These are phyloP conservation scores for Oryza brachyantha DNA, from an alignment of 176 grass and related monocot genomes.

Conservation along the genomic window DNA sequence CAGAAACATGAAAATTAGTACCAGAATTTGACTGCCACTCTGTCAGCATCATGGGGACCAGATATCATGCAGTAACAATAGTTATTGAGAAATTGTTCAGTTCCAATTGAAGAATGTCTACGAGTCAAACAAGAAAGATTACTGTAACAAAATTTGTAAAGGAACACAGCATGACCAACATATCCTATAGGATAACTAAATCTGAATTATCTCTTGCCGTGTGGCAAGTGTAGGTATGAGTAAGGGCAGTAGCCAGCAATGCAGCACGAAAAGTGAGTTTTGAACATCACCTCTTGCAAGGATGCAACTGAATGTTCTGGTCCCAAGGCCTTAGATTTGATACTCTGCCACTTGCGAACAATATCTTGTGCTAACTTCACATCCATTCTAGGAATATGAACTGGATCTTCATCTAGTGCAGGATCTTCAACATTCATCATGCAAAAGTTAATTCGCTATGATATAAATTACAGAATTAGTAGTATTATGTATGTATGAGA, in stretches of 20 bases:
- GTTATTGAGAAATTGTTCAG: neutral
- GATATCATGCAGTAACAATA: neutral
- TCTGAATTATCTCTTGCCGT: neutral
- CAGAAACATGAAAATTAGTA: neutral
- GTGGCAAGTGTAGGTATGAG: neutral
- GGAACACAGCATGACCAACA: neutral
- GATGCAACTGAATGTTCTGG: slow-evolving; percentile 53
- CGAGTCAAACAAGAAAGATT: neutral
- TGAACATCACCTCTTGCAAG: slow-evolving; percentile 68
- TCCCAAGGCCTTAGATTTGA: slow-evolving; percentile 83
- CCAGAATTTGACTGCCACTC: no score
- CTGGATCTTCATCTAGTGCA: slow-evolving; percentile 31
- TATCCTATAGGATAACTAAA: neutral
- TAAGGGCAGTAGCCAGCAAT: neutral
- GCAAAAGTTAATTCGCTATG: slow-evolving; percentile 3
- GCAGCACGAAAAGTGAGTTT: neutral
- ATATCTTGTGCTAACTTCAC: slow-evolving; percentile 69
- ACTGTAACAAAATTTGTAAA: neutral
- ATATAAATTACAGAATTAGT: neutral
- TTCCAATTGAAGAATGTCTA: neutral
- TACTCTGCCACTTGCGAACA: slow-evolving; percentile 84
- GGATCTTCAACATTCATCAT: slow-evolving; percentile 34
- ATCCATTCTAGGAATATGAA: slow-evolving; percentile 73
- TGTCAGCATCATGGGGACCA: no score
- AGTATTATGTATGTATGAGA: neutral